Evolutionary conservation across 1,284 basidiomycete genomes (phyloP), one percentile per base, ranked within the genome.

Genomic region (Exobasidium rhododendri): DNA sequence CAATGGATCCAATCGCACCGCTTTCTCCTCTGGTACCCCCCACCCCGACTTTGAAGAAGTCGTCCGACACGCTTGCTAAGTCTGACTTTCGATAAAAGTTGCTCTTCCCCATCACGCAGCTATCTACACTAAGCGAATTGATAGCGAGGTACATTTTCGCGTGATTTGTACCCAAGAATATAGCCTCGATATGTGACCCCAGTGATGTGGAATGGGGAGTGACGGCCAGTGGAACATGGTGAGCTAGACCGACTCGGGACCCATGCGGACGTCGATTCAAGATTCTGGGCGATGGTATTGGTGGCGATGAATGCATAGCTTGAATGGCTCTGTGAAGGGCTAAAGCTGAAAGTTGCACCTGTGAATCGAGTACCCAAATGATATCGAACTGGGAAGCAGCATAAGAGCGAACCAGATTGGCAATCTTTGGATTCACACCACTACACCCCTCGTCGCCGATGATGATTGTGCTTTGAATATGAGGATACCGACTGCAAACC

Each of bases 81-180:
- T 96, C 92, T 40, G 90, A 89, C 58, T 91, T 89, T 51, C 91
- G 88, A 81, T 94, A 98, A 66, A 99, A 81, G 80, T 93, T 94
- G 60, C 92, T 94, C 82, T 99, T 99, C 68, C 96, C 96, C 69
- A 97, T 90, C 13, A 98, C 92, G 79, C 96, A 99, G 0, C 92
- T 94, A 58, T 97, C 96, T 61, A 97, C 82, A 3, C 88, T 88
- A 52, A 90, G 82, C 0, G 74, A 84, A 81, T 96, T 96, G 80
- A 99, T 92, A 7, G 93, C 93, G 58, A 97, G 85, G 77, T 99
- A 99, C 94, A 98, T 98, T 81, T 96, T 97, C 14, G 94, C 94
- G 76, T 98, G 96, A 57, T 92, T 97, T 3, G 92, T 94, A 78
- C 94, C 96, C 55, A 99, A 83, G 79, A 97, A 99, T 0, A 91